These are phyloP conservation scores for Collybiopsis confluens DNA, from an alignment of 768 basidiomycete genomes.

Conservation along the genomic window DNA sequence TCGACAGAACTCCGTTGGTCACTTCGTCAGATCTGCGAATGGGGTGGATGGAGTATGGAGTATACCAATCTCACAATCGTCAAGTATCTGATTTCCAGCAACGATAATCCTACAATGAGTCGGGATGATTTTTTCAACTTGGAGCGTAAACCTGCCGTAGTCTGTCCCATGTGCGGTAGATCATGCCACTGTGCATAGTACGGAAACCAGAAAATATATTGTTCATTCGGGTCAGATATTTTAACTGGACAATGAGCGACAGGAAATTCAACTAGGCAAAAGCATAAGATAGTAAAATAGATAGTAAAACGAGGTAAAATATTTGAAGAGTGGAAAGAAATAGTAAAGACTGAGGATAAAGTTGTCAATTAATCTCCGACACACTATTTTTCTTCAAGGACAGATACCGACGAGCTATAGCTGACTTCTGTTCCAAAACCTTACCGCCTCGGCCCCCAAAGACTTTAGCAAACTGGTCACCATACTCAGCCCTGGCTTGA, in stretches of 20 bases:
- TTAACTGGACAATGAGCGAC: too few species aligned
- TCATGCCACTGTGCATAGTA: too few species aligned
- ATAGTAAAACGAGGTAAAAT: too few species aligned
- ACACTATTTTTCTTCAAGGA: too few species aligned
- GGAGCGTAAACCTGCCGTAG: constrained; percentile 7
- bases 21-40: constrained; percentile 22
- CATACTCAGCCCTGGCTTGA: not conserved
- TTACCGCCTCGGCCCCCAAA: not conserved
- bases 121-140: constrained; percentile 21
- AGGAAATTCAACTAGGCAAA: too few species aligned
- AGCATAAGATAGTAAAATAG: too few species aligned
- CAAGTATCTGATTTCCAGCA: constrained; percentile 22
- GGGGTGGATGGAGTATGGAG: constrained; percentile 27
- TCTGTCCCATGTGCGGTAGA: constrained; percentile 17
- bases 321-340: too few species aligned
- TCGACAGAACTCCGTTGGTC: constrained; percentile 21
- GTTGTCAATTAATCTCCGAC: too few species aligned
- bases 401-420: not conserved
- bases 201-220: too few species aligned
- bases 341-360: too few species aligned
- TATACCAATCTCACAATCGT: constrained; percentile 21
- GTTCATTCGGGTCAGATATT: too few species aligned
- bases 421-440: not conserved
- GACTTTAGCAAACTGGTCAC: not conserved
- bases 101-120: constrained; percentile 11